These are phyloP conservation scores for Boletus insuetus DNA, from an alignment of 768 basidiomycete genomes.

Conservation along the genomic window DNA sequence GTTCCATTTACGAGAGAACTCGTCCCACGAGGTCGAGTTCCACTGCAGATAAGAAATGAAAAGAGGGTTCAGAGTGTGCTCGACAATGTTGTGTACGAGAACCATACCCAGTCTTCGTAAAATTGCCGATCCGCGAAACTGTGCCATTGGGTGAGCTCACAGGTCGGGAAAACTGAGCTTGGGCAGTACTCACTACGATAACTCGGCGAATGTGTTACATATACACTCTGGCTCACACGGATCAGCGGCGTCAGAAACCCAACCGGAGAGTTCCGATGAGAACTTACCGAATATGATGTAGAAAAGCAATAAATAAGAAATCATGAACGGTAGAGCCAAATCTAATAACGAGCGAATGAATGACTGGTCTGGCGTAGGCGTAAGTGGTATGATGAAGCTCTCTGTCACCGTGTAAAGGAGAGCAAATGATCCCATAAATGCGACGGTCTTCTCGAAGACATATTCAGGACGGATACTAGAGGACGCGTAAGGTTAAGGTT, in stretches of 20 bases:
- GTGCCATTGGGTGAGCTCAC: slow-evolving; percentile 3
- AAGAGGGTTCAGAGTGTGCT: background rate
- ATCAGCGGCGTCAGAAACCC: background rate
- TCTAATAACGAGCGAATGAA: slow-evolving; percentile 79
- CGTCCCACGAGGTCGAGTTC: slow-evolving; percentile 97
- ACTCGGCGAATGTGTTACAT: slow-evolving; percentile 92
- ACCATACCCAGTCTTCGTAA: slow-evolving; percentile 88
- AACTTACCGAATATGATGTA: slow-evolving; percentile 76
- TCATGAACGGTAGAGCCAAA: slow-evolving; percentile 90
- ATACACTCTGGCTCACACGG: slow-evolving; percentile 69
- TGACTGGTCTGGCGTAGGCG: slow-evolving; percentile 63
- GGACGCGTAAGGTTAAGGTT: background rate
- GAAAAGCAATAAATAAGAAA: slow-evolving; percentile 84
- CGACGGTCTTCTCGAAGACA: slow-evolving; percentile 60
- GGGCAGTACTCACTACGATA: slow-evolving; percentile 65
- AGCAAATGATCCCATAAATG: slow-evolving; percentile 94
- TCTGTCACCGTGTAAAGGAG: slow-evolving; percentile 93
- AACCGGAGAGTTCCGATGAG: background rate
- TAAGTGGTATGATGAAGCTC: slow-evolving; percentile 86
- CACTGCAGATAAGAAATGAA: slow-evolving; percentile 46
- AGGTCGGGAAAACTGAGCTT: background rate
- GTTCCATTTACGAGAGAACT: slow-evolving; percentile 98
- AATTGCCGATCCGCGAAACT: slow-evolving; percentile 98
- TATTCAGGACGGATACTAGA: slow-evolving; percentile 47
- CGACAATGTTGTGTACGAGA: background rate